Evolutionary conservation across 192 early-diverging fungal genomes (phyloP).

Genomic region (Cladochytrium replicatum): DNA sequence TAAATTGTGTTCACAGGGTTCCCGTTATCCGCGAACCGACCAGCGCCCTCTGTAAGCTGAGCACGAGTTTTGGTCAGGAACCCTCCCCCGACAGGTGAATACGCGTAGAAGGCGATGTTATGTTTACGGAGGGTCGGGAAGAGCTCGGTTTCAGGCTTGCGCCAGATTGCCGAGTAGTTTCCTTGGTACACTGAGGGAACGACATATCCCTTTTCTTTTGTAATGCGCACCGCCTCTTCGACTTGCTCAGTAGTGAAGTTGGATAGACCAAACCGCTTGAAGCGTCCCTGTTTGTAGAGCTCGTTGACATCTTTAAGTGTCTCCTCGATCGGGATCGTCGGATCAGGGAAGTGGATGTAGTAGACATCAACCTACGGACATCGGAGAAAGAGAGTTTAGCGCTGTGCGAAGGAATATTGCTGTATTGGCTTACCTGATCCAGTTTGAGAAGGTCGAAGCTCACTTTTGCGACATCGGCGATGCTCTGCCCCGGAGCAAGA

Average conservation of each 20-base stretch:
- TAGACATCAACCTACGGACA: slow-evolving; percentile 27
- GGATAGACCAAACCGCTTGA: slow-evolving; percentile 19
- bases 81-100: slow-evolving; percentile 10
- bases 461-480: slow-evolving; percentile 3
- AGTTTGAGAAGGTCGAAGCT: slow-evolving; percentile 16
- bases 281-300: slow-evolving; percentile 22
- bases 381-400: neutral
- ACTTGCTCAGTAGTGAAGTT: slow-evolving; percentile 14
- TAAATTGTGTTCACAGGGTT: too few species aligned
- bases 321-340: slow-evolving; percentile 25
- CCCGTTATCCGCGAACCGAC: too few species aligned
- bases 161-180: slow-evolving; percentile 22
- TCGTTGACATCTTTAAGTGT: slow-evolving; percentile 31
- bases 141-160: slow-evolving; percentile 17
- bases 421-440: slow-evolving; percentile 5
- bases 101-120: slow-evolving; percentile 16
- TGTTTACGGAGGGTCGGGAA: slow-evolving; percentile 13
- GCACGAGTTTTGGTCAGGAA: slow-evolving; percentile 13
- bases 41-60: neutral
- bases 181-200: slow-evolving; percentile 17
- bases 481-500: slow-evolving; percentile 18
- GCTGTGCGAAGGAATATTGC: neutral
- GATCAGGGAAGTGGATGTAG: slow-evolving; percentile 34
- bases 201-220: slow-evolving; percentile 7
- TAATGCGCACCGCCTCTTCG: slow-evolving; percentile 9